A percentile compares a stretch with the other conserved stretches of the same genome.
phyloP scores from a whole-genome alignment of 305 asterid genomes.

The Andrographis paniculata region DNA sequence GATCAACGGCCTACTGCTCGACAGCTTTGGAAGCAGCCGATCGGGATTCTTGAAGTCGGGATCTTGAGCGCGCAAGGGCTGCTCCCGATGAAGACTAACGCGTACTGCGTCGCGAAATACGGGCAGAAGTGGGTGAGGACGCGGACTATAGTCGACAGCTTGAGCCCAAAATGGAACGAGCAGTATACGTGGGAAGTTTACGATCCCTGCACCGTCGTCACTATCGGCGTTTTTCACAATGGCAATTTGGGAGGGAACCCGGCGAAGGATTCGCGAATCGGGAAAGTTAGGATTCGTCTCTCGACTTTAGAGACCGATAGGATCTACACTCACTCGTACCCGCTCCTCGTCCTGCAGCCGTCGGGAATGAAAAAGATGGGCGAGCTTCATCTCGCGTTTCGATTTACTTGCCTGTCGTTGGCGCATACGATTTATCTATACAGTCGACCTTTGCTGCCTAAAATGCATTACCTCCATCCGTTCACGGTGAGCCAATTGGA shows the following conservation, averaged over 20 bases:
- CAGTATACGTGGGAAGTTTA: slow-evolving; percentile 95
- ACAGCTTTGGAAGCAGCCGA: slow-evolving; percentile 50
- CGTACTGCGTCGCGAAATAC: slow-evolving; percentile 87
- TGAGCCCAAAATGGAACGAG: slow-evolving; percentile 87
- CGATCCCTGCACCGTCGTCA: slow-evolving; percentile 83
- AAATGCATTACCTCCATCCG: slow-evolving; percentile 84
- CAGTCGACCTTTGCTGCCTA: slow-evolving; percentile 72
- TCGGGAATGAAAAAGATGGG: slow-evolving; percentile 79
- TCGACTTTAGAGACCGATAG: slow-evolving; percentile 71
- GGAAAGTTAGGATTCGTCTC: slow-evolving; percentile 79
- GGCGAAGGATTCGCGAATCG: slow-evolving; percentile 62
- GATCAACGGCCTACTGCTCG: slow-evolving; percentile 86
- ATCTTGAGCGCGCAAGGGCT: slow-evolving; percentile 70
- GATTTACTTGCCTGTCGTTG: slow-evolving; percentile 87
- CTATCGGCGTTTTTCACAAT: slow-evolving; percentile 86
- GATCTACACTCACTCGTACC: slow-evolving; percentile 71
- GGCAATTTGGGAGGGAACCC: slow-evolving; percentile 66
- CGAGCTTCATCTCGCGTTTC: slow-evolving; percentile 72
- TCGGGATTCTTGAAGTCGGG: slow-evolving; percentile 88
- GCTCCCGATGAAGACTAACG: slow-evolving; percentile 77
- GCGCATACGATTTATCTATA: slow-evolving; percentile 73
- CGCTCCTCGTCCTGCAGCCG: slow-evolving; percentile 57
- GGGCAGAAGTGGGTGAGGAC: slow-evolving; percentile 96
- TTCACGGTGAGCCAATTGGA: slow-evolving; percentile 77
- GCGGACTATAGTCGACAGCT: slow-evolving; percentile 81